Base-by-base conservation (phyloP, 441 rosid species). In the Capsella rubella region DNA sequence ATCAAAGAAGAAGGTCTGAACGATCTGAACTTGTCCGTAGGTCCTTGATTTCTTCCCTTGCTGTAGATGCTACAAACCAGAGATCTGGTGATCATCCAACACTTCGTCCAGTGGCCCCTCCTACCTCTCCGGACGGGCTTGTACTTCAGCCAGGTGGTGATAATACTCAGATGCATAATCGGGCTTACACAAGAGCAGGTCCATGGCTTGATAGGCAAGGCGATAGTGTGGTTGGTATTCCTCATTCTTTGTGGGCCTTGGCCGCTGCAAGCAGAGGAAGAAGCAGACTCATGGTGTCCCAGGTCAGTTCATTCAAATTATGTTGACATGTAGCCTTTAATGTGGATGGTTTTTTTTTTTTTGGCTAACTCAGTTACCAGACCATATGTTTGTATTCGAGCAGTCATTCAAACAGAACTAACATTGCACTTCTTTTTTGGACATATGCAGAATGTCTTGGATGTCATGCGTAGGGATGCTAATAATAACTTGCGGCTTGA, bases 401-500 rank as follows among this genome's bases (percentile, higher is more conserved):
- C 40, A 45, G 64, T 8, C 25, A 15, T 55, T 81, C 35, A 35
- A 53, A 14, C 63, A 53, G 64, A 78, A 40, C 72, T 87, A 56
- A 85, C 43, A 37, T 15, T 73, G 25, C 25, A 8, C 52, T 76
- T 59, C 58, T 77, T 62, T 53, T 75, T 52, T 68, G 53, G 55
- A 81, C 93, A 95, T 90, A 81, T 92, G 76, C 97, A 91, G 64
- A 88, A 82, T 83, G 87, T 95, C 71, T 84, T 92, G 93, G 97
- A 90, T 84, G 86, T 80, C 73, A 87, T 92, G 90, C 97, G 91
- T 15, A 83, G 96, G 86, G 94, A 95, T 69, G 42, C 56, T 8
- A 68, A 61, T 75, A 49, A 75, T 78, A 84, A 80, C 81, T 80
- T 92, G 84, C 86, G 89, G 37, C 76, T 88, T 64, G 98, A 90